Conservation (phyloP, 169 alveolate species). For the Cryptosporidium ubiquitum region DNA sequence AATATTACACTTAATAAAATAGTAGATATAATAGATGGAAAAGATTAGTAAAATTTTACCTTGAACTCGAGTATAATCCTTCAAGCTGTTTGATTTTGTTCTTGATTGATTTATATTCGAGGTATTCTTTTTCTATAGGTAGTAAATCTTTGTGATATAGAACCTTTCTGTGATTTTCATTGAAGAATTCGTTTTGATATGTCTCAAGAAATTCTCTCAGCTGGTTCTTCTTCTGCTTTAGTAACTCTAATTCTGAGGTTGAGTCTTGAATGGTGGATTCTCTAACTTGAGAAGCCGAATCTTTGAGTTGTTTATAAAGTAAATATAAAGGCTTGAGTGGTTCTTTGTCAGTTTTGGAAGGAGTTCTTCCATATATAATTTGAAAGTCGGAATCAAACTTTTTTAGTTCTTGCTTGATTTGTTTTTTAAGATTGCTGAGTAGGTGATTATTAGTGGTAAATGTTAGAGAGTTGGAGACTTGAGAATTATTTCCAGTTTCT, state of each 20-base stretch:
- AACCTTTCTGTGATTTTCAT: conserved; percentile 87
- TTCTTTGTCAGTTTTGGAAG: conserved; percentile 88
- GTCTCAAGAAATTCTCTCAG: conserved; percentile 85
- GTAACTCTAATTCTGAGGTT: conserved; percentile 75
- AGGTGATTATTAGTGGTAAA: background rate
- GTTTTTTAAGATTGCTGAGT: conserved; percentile 78
- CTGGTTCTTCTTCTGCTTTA: conserved; percentile 82
- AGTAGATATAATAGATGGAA: background rate
- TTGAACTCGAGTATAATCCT: conserved; percentile 47
- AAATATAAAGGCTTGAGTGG: conserved; percentile 90
- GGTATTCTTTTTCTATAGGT: conserved; percentile 90
- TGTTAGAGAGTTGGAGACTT: background rate
- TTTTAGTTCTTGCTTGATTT: conserved; percentile 86
- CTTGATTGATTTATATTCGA: conserved; percentile 87
- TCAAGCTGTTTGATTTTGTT: conserved; percentile 84
- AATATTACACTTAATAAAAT: background rate
- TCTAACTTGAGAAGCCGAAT: conserved; percentile 68
- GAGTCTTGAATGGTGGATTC: conserved; percentile 16
- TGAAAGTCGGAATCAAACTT: conserved; percentile 85
- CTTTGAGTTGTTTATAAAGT: conserved; percentile 83
- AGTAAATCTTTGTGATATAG: conserved; percentile 89
- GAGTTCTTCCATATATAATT: conserved; percentile 78
- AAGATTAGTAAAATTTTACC: background rate
- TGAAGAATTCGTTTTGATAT: conserved; percentile 87
- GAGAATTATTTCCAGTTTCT: background rate